Evolutionary conservation across 1,139 yeast genomes (phyloP), one percentile per base, ranked within the genome.

Genomic region (Saccharomyces hybrid): DNA sequence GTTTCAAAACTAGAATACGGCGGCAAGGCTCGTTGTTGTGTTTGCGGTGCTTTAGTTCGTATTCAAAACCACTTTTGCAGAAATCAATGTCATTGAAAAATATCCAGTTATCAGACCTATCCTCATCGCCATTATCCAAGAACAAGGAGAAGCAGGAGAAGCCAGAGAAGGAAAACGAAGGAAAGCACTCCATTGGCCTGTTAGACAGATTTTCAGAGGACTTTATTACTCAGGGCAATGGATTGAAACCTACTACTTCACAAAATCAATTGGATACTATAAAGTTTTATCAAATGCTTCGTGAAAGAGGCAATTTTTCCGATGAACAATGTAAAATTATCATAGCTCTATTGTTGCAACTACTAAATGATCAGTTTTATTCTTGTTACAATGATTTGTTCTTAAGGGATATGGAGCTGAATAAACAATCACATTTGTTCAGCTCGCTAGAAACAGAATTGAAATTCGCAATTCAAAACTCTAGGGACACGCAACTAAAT

Each of bases 391-490:
- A 82, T 38, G 77, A 79, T 2, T 79, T 79, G 57, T 82, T 81
- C 64, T 77, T 89, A 7, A 88, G 88, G 41, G 73, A 74, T 27
- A 81, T 81, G 60, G 96, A 88, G 60, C 75, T 89, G 16, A 96
- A 89, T 59, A 91, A 90, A 64, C 97, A 90, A 64, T 80, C 82
- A 26, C 93, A 93, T 68, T 73, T 93, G 29, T 91, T 90, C 70
- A 95, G 90, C 67, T 95, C 97, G 49, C 97, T 97, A 0, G 88
- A 90, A 61, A 86, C 93, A 55, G 98, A 93, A 68, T 73, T 93
- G 47, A 71, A 87, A 52, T 89, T 88, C 44, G 97, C 90, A 63
- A 81, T 90, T 25, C 84, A 86, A 48, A 78, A 86, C 51, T 79
- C 86, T 19, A 75, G 97, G 58, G 91, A 86, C 60, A 75, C 77